Evolutionary conservation across 2,329 filamentous ascomycete species (phyloP).

Genomic region (Ascochyta clinopodiicola): DNA sequence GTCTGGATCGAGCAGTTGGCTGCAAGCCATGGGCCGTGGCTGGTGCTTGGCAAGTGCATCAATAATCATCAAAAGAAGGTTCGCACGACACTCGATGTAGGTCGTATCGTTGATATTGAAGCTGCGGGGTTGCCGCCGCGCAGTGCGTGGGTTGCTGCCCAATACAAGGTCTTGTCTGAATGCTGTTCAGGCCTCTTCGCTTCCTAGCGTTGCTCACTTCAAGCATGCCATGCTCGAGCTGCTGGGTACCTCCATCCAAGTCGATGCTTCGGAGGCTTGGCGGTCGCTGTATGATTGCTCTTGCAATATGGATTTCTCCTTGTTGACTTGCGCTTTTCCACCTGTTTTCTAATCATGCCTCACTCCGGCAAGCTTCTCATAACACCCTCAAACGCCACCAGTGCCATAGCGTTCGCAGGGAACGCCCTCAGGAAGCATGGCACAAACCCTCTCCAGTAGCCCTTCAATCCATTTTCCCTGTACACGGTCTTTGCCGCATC

Average conservation of each 20-base stretch:
- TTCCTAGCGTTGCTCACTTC: neutral
- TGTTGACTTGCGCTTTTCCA: neutral
- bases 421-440: constrained; percentile 94
- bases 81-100: neutral
- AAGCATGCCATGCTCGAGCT: constrained; percentile 2
- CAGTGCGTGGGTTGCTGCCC: neutral
- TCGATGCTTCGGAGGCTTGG: constrained; percentile 5
- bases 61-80: neutral
- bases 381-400: constrained; percentile 91
- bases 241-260: constrained; percentile 1
- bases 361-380: constrained; percentile 65
- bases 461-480: constrained; percentile 74
- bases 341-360: neutral
- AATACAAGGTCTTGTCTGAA: neutral
- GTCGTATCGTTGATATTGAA: neutral
- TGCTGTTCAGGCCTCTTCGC: neutral
- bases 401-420: constrained; percentile 91
- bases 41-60: neutral
- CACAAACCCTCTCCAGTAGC: constrained; percentile 90
- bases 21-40: neutral
- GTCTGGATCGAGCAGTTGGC: constrained; percentile 11
- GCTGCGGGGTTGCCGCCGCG: neutral
- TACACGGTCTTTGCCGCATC: constrained; percentile 81
- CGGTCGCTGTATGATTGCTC: neutral
- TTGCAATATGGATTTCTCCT: neutral